A percentile compares a stretch with the other conserved stretches of the same genome.
phyloP scores from a whole-genome alignment of 257 asterid species.

The Gardenia jasminoides region DNA sequence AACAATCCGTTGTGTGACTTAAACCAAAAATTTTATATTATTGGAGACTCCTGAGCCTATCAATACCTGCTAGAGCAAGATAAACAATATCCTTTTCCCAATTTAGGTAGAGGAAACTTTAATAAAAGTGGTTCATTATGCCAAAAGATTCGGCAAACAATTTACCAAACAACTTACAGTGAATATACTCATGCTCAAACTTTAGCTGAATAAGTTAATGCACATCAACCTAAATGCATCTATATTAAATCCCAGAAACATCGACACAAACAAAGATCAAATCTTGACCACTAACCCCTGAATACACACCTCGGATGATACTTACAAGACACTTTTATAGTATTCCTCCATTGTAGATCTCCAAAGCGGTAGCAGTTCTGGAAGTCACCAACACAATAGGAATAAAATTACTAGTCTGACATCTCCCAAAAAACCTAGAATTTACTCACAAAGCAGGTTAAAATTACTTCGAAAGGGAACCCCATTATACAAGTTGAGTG shows the following conservation, averaged over 20 bases:
- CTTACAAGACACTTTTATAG: constrained; percentile 46
- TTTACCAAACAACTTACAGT: not conserved
- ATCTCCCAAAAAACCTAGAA: not conserved
- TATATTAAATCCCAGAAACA: not conserved
- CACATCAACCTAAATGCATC: not conserved
- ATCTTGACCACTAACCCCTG: not conserved
- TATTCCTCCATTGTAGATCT: constrained; percentile 52
- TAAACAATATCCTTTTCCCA: not conserved
- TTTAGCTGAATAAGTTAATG: not conserved
- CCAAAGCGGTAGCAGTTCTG: constrained; percentile 52
- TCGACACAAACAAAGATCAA: not conserved
- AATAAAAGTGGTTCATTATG: not conserved
- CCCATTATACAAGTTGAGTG: not conserved
- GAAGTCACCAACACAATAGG: constrained; percentile 4
- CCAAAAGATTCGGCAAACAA: not conserved
- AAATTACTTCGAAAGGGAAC: not conserved
- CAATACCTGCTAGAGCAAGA: not conserved
- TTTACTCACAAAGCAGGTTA: not conserved
- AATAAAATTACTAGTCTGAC: not conserved
- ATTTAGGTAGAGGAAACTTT: not conserved
- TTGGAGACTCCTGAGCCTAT: not conserved
- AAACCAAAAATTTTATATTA: not conserved
- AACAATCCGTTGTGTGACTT: not conserved
- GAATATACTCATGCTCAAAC: not conserved
- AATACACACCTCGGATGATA: not conserved